Base-by-base conservation (phyloP, 2,329 filamentous ascomycete species). In the Reticulascus tulasneorum region DNA sequence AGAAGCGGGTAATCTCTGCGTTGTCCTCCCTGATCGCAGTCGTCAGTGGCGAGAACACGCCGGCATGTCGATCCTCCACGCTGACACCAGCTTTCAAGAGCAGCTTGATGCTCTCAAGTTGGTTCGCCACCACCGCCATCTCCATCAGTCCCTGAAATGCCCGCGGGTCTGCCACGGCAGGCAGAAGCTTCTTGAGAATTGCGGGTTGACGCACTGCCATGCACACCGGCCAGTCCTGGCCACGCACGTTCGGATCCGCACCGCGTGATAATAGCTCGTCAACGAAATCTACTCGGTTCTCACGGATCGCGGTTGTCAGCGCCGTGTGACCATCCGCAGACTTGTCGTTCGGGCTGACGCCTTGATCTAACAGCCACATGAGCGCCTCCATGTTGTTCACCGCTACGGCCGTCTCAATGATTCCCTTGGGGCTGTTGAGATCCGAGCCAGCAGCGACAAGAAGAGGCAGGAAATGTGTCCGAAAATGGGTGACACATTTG, bases 1-100 rank as follows among this genome's bases (percentile, higher is more conserved):
- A 68, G 59, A 68, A 84, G 5, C 55, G 56, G 25, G 82, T 77
- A 37, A 84, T 83, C 1, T 74, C 71, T 28, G 70, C 74, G 47
- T 70, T 69, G 18, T 75, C 64, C 55, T 85, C 81, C 10, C 80
- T 77, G 37, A 84, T 76, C 8, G 79, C 78, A 0, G 78, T 82
- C 0, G 80, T 85, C 5, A 85, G 67, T 0, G 79, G 77, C 1
- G 78, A 83, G 62, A 86, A 86, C 31, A 85, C 82, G 35, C 82
- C 82, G 15, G 79, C 81, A 51, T 82, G 85, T 60, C 80, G 81
- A 59, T 84, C 82, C 54, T 85, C 81, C 36, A 84, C 78, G 25
- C 71, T 79, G 13, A 84, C 75, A 11, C 82, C 82, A 0, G 79
- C 77, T 12, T 64, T 67, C 12, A 85, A 64, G 22, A 85, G 69